Evolutionary conservation across 2,329 filamentous ascomycete species (phyloP).

Genomic region (Apiospora koreana): DNA sequence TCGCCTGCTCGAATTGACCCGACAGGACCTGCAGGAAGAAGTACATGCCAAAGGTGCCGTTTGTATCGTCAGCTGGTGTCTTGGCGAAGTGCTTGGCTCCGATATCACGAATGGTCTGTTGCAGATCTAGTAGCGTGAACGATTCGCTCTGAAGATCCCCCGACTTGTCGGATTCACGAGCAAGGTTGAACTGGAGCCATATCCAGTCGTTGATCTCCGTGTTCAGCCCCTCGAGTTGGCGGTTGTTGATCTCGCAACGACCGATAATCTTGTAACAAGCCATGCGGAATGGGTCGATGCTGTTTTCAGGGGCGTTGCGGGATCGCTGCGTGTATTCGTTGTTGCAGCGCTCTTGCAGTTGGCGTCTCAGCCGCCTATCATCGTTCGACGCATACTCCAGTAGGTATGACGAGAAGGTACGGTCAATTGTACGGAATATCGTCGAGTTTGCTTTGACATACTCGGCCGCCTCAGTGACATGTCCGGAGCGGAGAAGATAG

Average conservation of each 20-base stretch:
- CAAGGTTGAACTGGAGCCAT: constrained; percentile 72
- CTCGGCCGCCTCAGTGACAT: constrained; percentile 78
- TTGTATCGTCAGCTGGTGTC: constrained; percentile 70
- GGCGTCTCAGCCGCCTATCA: constrained; percentile 75
- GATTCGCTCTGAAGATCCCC: constrained; percentile 67
- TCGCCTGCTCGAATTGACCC: constrained; percentile 91
- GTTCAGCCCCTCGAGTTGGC: constrained; percentile 63
- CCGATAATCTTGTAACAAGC: constrained; percentile 98
- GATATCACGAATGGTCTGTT: constrained; percentile 82
- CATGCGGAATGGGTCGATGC: constrained; percentile 92
- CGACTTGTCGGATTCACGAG: constrained; percentile 63
- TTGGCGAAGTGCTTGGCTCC: constrained; percentile 90
- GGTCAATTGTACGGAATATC: constrained; percentile 87
- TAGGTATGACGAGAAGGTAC: constrained; percentile 86
- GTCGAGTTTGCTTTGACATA: constrained; percentile 80
- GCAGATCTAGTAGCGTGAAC: constrained; percentile 68
- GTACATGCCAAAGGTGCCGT: constrained; percentile 81
- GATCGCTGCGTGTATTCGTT: constrained; percentile 86
- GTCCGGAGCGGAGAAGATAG: constrained; percentile 83
- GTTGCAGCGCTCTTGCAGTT: constrained; percentile 83
- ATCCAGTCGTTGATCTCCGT: constrained; percentile 71
- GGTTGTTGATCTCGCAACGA: constrained; percentile 67
- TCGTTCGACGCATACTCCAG: constrained; percentile 76
- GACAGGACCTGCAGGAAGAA: constrained; percentile 90
- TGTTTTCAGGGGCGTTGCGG: constrained; percentile 81